Evolutionary conservation across 2,329 filamentous ascomycete genomes (phyloP), one percentile per base, ranked within the genome.

Genomic region (Scedosporium apiospermum): DNA sequence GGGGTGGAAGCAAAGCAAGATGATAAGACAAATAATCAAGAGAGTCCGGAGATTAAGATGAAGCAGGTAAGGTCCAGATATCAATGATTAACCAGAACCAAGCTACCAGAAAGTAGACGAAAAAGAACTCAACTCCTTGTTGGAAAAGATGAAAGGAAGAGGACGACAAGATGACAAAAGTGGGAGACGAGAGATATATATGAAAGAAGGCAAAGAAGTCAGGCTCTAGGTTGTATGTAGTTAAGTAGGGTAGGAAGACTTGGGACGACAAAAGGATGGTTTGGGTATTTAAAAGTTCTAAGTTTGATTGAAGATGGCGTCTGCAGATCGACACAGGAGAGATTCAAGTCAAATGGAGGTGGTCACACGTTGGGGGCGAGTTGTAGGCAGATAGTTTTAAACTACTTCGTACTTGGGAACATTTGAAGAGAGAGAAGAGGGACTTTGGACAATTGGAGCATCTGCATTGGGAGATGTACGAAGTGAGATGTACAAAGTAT

Each of bases 111-210:
- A 26, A 23, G 34, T 9, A 41, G n/a, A 41, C n/a, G 7, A 57
- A 57, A 30, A 57, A 58, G 14, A 16, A 53, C 10, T 30, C 38
- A 49, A 55, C 30, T 60, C 51, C 26, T 38, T 44, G 57, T 27
- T 16, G 59, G 14, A 51, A 63, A 51, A 63, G 44, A 55, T 59
- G 57, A 6, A 46, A 44, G 38, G 38, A 60, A 42, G 55, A 41
- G 26, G 58, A 46, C 42, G 60, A 49, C 16, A 34, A n/a, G n/a
- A 16, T 41, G 26, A 38, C 14, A 38, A 27, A 27, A 41, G 6
- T 21, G 30, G 55, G 55, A 46, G 57, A 14, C 14, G 61, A 62
- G 53, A 53, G 51, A 57, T 64, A 64, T 46, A 30, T 53, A 26
- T 18, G 51, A 57, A 61, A 55, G 58, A 53, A 26, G 57, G 57